Evolutionary conservation across 1,139 yeast genomes (phyloP), one percentile per base, ranked within the genome.

Genomic region (Suhomyces guaymorum): DNA sequence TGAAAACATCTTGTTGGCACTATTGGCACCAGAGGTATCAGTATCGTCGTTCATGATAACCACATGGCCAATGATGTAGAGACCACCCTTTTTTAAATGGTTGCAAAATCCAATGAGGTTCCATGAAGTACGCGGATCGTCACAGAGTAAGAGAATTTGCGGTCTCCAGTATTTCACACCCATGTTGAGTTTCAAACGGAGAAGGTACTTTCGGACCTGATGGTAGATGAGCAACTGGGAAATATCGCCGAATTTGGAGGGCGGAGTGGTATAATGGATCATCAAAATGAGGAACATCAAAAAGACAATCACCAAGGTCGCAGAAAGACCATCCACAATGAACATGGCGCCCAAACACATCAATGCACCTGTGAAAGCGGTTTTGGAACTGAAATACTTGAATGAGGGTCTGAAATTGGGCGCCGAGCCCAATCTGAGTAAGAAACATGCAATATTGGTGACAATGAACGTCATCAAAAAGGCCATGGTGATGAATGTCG

Each of bases 141-240:
- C 97, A 29, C 90, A 92, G 22, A 92, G 65, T 21, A 92, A 61
- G 39, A 92, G 65, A 23, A 92, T 84, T 57, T 92, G 98, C 0
- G 98, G 98, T 47, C 98, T 73, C 98, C 98, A 92, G 54, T 88
- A 90, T 59, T 92, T 92, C 32, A 92, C 96, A 55, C 92, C 95
- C 66, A 70, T 65, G 51, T 92, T 96, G 47, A 88, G 87, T 42
- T 88, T 78, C 29, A 92, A 69, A 35, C 95, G 70, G 35, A 89
- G 64, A 29, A 92, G 66, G 53, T 92, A 92, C 55, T 92, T 92
- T 43, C 98, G 70, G 4, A 92, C 97, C 59, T 92, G 98, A 54
- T 92, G 98, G 58, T 92, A 92, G 35, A 92, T 90, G 44, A 92
- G 70, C 30, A 89, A 78, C 60, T 92, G 97, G 2, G 97, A 89